Conservation (phyloP, 2,329 filamentous ascomycete genomes). For the Pseudogymnoascus verrucosus region DNA sequence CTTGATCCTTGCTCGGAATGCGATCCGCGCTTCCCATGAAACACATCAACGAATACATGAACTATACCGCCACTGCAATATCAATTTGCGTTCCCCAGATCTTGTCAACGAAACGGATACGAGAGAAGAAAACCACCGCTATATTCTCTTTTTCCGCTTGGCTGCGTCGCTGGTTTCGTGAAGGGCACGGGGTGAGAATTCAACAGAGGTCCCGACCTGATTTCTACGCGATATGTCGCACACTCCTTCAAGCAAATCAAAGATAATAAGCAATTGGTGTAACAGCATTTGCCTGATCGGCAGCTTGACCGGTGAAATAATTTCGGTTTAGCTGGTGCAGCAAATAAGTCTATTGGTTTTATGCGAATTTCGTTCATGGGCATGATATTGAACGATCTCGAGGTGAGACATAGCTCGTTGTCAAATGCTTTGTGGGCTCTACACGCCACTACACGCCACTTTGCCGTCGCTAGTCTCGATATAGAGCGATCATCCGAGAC, state of each 20-base stretch:
- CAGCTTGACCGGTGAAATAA: background rate
- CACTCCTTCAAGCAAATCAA: background rate
- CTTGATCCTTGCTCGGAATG: too few relatives aligned
- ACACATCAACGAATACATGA: too few relatives aligned
- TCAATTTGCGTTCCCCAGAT: too few relatives aligned
- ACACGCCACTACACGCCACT: background rate
- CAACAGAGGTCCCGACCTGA: background rate
- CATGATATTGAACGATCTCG: background rate
- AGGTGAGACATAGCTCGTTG: background rate
- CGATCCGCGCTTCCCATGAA: too few relatives aligned
- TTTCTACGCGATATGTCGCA: background rate
- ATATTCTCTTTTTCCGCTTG: background rate
- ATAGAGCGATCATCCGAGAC: background rate
- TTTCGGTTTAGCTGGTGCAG: background rate
- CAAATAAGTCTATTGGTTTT: background rate
- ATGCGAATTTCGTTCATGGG: background rate
- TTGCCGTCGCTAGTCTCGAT: background rate
- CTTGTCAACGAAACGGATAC: conserved; percentile 11
- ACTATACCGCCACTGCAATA: too few relatives aligned
- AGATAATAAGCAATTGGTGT: background rate
- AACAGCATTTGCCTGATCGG: background rate
- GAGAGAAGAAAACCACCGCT: conserved; percentile 12
- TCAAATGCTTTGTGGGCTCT: background rate
- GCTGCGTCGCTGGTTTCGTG: background rate
- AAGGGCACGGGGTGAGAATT: background rate